Conservation (phyloP, 176 grass and related monocot species). For the Carex pumila region DNA sequence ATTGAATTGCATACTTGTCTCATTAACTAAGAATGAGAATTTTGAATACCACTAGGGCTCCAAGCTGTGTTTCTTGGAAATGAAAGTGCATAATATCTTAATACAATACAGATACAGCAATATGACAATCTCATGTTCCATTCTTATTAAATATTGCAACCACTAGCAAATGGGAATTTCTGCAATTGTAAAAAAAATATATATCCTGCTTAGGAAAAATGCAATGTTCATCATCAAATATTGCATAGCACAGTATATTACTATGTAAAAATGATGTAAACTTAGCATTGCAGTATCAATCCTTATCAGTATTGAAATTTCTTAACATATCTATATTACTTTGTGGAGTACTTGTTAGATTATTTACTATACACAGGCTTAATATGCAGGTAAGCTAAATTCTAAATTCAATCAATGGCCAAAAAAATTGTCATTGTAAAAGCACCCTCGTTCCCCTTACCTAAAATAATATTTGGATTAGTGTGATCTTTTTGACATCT, state of each 20-base stretch:
- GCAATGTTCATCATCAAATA: background rate
- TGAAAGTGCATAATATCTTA: background rate
- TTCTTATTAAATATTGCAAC: background rate
- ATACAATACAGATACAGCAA: background rate
- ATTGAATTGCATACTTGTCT: background rate
- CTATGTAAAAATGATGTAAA: background rate
- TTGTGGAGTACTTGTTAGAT: background rate
- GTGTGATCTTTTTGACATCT: background rate
- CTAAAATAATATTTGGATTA: background rate
- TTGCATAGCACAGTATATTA: background rate
- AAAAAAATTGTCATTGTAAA: background rate
- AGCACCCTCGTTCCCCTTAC: background rate
- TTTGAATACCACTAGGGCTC: background rate
- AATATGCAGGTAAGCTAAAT: background rate
- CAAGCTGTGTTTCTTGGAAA: background rate
- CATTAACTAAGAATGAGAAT: background rate
- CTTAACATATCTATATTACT: background rate
- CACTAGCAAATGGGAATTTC: background rate
- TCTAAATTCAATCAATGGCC: background rate
- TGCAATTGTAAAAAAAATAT: background rate
- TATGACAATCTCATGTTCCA: background rate
- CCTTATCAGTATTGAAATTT: background rate
- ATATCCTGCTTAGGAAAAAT: background rate
- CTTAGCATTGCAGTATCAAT: background rate
- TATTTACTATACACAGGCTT: background rate